Evolutionary conservation across 306 rosid genomes (phyloP).

Genomic region (Pachyrhizus erosus): DNA sequence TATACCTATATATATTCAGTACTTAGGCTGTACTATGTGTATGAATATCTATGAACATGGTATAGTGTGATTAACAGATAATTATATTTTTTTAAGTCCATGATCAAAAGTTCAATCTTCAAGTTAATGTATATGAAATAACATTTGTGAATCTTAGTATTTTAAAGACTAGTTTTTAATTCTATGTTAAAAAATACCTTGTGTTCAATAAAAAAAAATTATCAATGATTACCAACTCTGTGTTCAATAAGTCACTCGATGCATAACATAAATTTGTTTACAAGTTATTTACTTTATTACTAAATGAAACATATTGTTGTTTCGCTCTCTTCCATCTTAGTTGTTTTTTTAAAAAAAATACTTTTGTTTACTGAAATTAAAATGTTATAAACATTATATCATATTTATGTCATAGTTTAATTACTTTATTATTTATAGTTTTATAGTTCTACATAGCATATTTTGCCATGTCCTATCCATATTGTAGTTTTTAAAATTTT

Average conservation of each 20-base stretch:
- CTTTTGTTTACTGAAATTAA: not conserved
- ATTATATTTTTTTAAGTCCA: too few species aligned
- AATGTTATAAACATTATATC: not conserved
- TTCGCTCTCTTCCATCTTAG: not conserved
- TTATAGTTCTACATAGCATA: not conserved
- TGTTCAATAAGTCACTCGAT: not conserved
- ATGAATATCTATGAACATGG: not conserved
- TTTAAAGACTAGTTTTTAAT: too few species aligned
- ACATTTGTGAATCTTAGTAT: too few species aligned
- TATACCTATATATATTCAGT: not conserved
- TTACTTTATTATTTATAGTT: not conserved
- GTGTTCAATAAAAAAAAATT: too few species aligned
- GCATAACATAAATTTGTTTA: not conserved
- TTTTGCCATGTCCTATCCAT: not conserved
- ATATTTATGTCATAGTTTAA: not conserved
- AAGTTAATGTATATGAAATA: too few species aligned
- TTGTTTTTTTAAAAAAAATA: not conserved
- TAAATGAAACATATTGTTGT: not conserved
- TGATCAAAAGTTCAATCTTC: not conserved
- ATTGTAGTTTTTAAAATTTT: not conserved
- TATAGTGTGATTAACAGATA: not conserved
- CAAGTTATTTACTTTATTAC: not conserved
- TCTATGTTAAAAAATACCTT: too few species aligned
- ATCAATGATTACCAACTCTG: not conserved
- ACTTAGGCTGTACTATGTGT: not conserved